These are phyloP conservation scores for Climacium dendroides DNA, from an alignment of 225 moss, liverwort and hornwort genomes.

Conservation along the genomic window DNA sequence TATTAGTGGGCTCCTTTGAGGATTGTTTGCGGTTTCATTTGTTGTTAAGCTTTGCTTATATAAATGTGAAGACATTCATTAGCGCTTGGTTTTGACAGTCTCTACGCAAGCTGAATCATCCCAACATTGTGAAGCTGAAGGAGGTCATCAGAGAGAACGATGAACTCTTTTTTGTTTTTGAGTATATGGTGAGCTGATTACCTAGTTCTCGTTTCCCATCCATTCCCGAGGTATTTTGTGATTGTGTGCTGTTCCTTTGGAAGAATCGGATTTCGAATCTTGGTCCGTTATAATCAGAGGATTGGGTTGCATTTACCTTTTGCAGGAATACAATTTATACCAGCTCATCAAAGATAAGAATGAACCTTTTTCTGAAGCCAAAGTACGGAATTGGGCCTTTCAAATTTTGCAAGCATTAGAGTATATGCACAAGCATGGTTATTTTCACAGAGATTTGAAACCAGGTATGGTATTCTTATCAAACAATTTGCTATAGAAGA, in stretches of 20 bases:
- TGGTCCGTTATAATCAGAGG: background rate
- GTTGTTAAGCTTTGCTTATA: background rate
- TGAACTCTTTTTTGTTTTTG: slow-evolving; percentile 71
- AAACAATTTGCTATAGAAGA: background rate
- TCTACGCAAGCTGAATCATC: slow-evolving; percentile 61
- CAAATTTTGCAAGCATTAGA: slow-evolving; percentile 75
- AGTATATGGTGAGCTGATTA: slow-evolving; percentile 51
- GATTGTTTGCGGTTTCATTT: background rate
- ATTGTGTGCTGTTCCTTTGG: background rate
- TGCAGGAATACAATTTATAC: slow-evolving; percentile 77
- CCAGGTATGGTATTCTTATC: slow-evolving; percentile 37
- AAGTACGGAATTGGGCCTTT: slow-evolving; percentile 69
- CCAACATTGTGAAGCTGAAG: slow-evolving; percentile 77
- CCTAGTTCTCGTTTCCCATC: background rate
- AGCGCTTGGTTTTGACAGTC: slow-evolving; percentile 19
- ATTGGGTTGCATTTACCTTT: background rate
- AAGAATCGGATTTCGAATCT: background rate
- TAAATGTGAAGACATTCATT: background rate
- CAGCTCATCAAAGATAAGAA: slow-evolving; percentile 77
- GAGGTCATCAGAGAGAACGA: slow-evolving; percentile 68
- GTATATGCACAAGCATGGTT: slow-evolving; percentile 83
- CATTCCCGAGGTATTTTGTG: background rate
- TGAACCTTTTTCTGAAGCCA: slow-evolving; percentile 62
- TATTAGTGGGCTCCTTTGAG: background rate
- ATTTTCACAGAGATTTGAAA: slow-evolving; percentile 86